A percentile compares a stretch with the other conserved stretches of the same genome.
Evolutionary conservation across 2,329 filamentous ascomycete species (phyloP).

Genomic region (Dryadomyces quercivorus): DNA sequence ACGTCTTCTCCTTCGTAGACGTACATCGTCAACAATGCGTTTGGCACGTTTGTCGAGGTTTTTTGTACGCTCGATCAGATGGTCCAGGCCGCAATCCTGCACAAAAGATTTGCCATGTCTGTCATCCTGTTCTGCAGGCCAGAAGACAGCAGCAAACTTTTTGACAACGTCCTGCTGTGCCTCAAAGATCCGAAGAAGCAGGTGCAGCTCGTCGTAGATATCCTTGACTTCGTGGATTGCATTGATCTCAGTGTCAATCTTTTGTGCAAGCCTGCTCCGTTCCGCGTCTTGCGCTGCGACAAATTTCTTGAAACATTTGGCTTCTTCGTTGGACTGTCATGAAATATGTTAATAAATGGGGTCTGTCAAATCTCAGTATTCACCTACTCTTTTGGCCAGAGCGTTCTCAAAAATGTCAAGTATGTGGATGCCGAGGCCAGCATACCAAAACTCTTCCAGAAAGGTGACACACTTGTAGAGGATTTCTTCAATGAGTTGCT

Average conservation of each 20-base stretch:
- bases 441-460: background rate
- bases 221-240: conserved; percentile 1
- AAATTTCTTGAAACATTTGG: background rate
- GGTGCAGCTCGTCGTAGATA: background rate
- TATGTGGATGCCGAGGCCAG: background rate
- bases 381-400: background rate
- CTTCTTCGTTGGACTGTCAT: background rate
- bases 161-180: background rate
- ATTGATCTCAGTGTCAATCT: background rate
- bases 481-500: background rate
- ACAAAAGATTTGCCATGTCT: background rate
- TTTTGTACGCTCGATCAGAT: background rate
- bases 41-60: background rate
- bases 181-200: background rate
- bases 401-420: background rate
- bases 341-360: background rate
- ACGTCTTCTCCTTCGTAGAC: too few relatives aligned
- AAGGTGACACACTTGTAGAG: conserved; percentile 1
- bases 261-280: background rate
- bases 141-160: background rate
- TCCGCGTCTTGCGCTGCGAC: too few relatives aligned
- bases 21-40: background rate
- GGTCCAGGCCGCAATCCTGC: background rate
- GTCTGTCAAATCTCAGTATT: background rate
- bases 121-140: background rate